Evolutionary conservation across 805 yeast species (phyloP), one percentile per base, ranked within the genome.

Genomic region (Saccharomycopsis selenospora): DNA sequence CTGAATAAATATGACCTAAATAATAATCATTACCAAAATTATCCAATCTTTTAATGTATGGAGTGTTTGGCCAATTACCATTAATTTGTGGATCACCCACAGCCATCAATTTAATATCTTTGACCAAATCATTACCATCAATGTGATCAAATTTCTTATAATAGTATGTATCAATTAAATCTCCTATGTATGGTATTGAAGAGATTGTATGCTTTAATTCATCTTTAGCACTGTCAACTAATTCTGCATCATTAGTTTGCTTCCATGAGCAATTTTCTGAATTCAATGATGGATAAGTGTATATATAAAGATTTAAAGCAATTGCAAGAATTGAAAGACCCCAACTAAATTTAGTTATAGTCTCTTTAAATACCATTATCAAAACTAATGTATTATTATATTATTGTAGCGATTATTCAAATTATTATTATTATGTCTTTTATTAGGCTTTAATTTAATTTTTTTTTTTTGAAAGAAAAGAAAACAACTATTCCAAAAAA

Each of bases 11-110:
- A 58, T 90, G 97, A 1, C 95, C 95, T 52, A 93, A 67, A 60
- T 82, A 93, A 56, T 78, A 75, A 66, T 93, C 99, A 66, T 93
- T 93, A 2, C 96, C 99, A 59, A 65, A 83, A 48, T 85, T 84
- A 61, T 93, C 99, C 23, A 93, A 67, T 45, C 87, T 66, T 51
- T 85, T 83, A 50, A 86, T 70, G 59, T 81, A 79, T 11, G 82
- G 77, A 1, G 95, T 83, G 23, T 71, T 67, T 5, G 75, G 76
- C 84, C 87, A 80, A 56, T 81, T 77, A 2, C 99, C 99, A 53
- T 91, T 85, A 63, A 93, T 90, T 67, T 93, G 99, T 0, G 99
- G 99, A 60, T 93, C 99, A 4, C 98, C 99, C 63, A 89, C 82
- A 4, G 95, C 84, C 55, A 90, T 63, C 65, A 93, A 65, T 53